Evolutionary conservation across 306 rosid species (phyloP).

Genomic region (Lupinus albus): DNA sequence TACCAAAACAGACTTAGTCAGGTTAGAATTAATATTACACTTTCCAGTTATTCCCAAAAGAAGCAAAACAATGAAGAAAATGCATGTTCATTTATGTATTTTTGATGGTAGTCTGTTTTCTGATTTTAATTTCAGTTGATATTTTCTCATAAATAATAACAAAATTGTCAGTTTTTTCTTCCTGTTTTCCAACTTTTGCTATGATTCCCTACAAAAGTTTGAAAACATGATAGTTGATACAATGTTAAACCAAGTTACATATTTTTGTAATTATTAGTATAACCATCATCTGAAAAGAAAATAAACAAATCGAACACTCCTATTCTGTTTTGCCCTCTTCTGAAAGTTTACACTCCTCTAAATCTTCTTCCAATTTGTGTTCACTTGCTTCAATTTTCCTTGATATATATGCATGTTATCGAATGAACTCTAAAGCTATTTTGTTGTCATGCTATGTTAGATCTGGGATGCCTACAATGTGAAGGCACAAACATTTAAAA

Average conservation of each 20-base stretch:
- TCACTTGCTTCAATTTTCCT: neutral
- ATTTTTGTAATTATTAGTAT: no score
- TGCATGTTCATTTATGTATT: no score
- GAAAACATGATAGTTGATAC: neutral
- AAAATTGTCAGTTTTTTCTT: no score
- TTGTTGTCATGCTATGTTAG: conserved; percentile 44
- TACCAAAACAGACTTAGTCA: neutral
- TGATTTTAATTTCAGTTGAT: no score
- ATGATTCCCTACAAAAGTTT: no score
- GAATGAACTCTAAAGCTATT: conserved; percentile 30
- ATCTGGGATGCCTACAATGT: conserved; percentile 98
- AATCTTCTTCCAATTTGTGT: neutral
- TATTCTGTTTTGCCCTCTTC: neutral
- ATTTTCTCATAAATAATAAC: no score
- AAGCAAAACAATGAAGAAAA: neutral
- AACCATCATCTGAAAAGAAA: no score
- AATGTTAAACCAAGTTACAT: neutral
- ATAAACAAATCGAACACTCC: neutral
- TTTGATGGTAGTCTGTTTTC: no score
- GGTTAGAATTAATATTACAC: no score
- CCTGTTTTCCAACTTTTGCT: no score
- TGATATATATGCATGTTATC: neutral
- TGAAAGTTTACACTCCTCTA: neutral
- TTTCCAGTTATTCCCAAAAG: no score
- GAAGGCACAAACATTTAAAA: conserved; percentile 94